phyloP scores from a whole-genome alignment of 306 rosid species.

The Dalbergia cochinchinensis region DNA sequence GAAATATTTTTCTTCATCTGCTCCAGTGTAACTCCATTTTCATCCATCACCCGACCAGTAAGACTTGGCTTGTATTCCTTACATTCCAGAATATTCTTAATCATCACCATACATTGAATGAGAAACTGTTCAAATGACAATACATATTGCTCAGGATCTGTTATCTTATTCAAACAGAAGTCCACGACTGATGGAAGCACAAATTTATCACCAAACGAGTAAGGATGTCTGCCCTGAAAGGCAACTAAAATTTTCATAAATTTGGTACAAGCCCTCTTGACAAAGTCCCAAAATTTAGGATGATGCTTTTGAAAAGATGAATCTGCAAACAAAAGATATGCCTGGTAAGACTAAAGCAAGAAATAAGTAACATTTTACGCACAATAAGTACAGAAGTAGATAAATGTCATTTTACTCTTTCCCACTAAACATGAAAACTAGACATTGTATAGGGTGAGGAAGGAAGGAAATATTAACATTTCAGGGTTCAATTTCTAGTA shows the following conservation, averaged over 20 bases:
- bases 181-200: conserved; percentile 84
- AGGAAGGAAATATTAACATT: conserved; percentile 10
- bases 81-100: conserved; percentile 90
- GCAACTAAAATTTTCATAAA: conserved; percentile 90
- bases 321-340: conserved; percentile 64
- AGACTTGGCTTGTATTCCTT: conserved; percentile 89
- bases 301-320: conserved; percentile 73
- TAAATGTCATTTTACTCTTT: conserved; percentile 28
- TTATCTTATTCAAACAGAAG: conserved; percentile 88
- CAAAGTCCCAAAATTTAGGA: conserved; percentile 84
- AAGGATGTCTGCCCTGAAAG: conserved; percentile 93
- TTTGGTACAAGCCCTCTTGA: conserved; percentile 83
- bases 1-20: conserved; percentile 88
- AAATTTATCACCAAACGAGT: conserved; percentile 82
- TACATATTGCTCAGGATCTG: conserved; percentile 79
- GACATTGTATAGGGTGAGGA: background rate
- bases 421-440: background rate
- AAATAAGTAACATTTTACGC: conserved; percentile 35
- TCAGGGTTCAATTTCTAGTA: background rate
- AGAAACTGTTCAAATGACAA: conserved; percentile 87
- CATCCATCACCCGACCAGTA: conserved; percentile 92
- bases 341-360: conserved; percentile 38
- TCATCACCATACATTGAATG: conserved; percentile 96
- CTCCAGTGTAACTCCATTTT: conserved; percentile 76
- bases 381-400: conserved; percentile 32